Percentiles rank a stretch among this genome's conserved stretches.
phyloP scores from a whole-genome alignment of 345 rosid species.

The Reutealis trisperma region DNA sequence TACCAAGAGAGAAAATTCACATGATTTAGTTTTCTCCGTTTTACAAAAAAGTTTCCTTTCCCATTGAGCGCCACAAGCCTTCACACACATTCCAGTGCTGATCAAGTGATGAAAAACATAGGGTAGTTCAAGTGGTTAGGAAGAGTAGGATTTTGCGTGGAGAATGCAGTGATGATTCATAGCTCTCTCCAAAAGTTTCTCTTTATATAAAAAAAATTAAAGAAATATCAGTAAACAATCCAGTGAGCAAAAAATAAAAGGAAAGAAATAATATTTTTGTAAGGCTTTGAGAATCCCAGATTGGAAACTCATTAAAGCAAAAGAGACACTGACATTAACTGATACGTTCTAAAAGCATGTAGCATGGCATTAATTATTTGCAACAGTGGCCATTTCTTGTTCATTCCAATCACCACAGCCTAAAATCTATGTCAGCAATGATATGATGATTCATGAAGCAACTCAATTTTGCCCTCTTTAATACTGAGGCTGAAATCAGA shows the following conservation, averaged over 20 bases:
- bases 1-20: background rate
- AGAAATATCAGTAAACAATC: background rate
- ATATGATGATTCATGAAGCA: background rate
- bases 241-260: background rate
- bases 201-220: background rate
- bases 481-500: background rate
- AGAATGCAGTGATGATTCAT: no score
- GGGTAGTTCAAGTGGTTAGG: no score
- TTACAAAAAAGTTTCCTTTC: background rate
- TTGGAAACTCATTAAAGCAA: no score
- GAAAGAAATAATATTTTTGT: no score
- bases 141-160: no score
- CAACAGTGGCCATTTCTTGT: background rate
- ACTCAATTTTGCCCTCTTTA: background rate
- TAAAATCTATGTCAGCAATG: background rate
- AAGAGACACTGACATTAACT: background rate
- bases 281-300: no score
- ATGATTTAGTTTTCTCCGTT: background rate
- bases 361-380: background rate
- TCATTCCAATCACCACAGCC: background rate
- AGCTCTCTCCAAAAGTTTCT: background rate
- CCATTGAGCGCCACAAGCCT: background rate
- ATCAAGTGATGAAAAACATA: no score
- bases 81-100: background rate
- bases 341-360: background rate